Evolutionary conservation across 306 rosid genomes (phyloP), one percentile per base, ranked within the genome.

Genomic region (Casuarina glauca): DNA sequence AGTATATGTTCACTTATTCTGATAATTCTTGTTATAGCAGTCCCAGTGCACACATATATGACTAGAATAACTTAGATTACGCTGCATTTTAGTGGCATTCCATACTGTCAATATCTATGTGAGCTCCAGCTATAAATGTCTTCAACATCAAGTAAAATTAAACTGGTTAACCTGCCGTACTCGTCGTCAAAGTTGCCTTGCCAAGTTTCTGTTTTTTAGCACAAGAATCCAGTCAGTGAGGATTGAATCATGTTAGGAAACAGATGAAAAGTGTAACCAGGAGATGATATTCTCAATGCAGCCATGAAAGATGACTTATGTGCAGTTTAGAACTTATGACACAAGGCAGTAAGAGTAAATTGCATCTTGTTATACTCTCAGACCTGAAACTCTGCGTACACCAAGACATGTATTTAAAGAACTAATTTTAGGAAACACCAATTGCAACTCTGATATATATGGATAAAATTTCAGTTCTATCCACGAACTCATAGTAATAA

Each of bases 161-260:
- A 68, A 51, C 26, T 48, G 69, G 20, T 66, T 79, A 9, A 61
- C 53, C 74, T 19, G 74, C 80, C 7, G 46, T 36, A 11, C 60
- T 79, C 3, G 79, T 71, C 66, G 39, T 19, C 81, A 75, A 58
- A 58, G 80, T 4, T 20, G 70, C 63, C 73, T 53, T 71, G 55
- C 78, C 78, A 57, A 75, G 81, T 75, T 79, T 80, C 78, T 71
- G 83, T 5, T 68, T 52, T 52, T 32, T 9, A 79, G 19, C 54
- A 79, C 44, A 45, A 44, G 49, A 69, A 16, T 16, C 52, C 15
- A 72, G 71, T 57, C 49, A 43, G 19, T 26, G 57, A 64, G 15
- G 54, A 41, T 35, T 20, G 71, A 80, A 67, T 42, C 42, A 16
- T 67, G 26, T 67, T 17, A 41, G 9, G 17, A 35, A 12, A 61